A percentile compares a stretch with the other conserved stretches of the same genome.
Conservation (phyloP, 1,284 basidiomycete genomes). For the Ceratobasidium sp. region DNA sequence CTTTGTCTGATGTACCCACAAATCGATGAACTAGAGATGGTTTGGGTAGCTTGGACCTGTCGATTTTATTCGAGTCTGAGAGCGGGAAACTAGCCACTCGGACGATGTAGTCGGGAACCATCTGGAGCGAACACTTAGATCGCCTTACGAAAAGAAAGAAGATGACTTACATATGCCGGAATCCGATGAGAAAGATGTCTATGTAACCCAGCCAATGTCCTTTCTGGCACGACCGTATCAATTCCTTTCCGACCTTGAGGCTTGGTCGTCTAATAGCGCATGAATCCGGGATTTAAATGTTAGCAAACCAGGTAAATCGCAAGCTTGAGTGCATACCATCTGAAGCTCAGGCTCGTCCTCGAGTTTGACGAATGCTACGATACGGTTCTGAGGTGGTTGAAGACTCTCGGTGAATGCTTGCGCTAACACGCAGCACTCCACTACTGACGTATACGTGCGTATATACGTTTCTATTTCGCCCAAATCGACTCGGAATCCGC, state of each 20-base stretch:
- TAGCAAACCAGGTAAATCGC: neutral
- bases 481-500: conserved; percentile 26
- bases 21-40: neutral
- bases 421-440: conserved; percentile 9
- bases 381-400: neutral
- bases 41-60: neutral
- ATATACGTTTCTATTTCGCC: conserved; percentile 15
- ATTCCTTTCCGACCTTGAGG: neutral
- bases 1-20: neutral
- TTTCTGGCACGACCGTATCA: neutral
- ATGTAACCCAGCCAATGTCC: neutral
- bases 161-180: conserved; percentile 5
- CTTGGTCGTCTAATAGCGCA: neutral
- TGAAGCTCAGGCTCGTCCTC: neutral
- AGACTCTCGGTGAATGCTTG: neutral
- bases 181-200: neutral
- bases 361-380: conserved; percentile 20
- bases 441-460: neutral
- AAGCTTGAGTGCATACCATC: neutral
- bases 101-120: conserved; percentile 9
- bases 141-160: no score
- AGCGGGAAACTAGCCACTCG: neutral
- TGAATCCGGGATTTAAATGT: neutral
- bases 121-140: neutral
- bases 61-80: neutral